Percentiles rank a stretch among this genome's conserved stretches.
Conservation (phyloP, 345 rosid genomes). For the Adansonia digitata region DNA sequence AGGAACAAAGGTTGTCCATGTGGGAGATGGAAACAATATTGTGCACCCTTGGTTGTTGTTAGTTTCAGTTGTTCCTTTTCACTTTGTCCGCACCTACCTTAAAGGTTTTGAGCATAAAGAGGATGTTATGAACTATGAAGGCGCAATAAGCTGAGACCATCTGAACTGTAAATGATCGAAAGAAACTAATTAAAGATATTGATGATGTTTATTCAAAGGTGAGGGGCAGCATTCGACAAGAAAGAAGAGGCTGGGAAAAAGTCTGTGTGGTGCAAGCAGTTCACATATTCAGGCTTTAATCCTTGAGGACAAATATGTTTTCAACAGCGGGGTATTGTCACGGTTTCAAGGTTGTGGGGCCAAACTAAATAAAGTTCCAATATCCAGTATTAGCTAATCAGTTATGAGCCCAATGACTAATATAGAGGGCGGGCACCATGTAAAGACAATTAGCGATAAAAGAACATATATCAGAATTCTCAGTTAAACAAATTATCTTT, state of each 20-base stretch:
- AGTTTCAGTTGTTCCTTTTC: constrained; percentile 92
- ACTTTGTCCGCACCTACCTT: constrained; percentile 88
- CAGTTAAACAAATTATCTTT: too few relatives aligned
- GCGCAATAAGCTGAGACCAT: constrained; percentile 68
- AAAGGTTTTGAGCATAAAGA: constrained; percentile 78
- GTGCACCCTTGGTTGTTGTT: constrained; percentile 91
- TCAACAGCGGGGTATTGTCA: too few relatives aligned
- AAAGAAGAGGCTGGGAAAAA: constrained; percentile 98
- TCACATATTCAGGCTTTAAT: too few relatives aligned
- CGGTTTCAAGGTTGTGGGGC: too few relatives aligned
- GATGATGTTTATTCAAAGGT: constrained; percentile 97
- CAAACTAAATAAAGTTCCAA: too few relatives aligned
- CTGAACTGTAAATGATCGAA: constrained; percentile 77
- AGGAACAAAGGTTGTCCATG: constrained; percentile 94
- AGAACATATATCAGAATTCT: too few relatives aligned
- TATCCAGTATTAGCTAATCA: too few relatives aligned
- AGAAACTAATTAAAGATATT: constrained; percentile 82
- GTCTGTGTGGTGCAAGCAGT: too few relatives aligned
- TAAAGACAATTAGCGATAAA: too few relatives aligned
- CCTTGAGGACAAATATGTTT: too few relatives aligned
- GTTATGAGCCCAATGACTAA: too few relatives aligned
- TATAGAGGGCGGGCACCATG: too few relatives aligned
- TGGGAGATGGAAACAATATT: constrained; percentile 93
- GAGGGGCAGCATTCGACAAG: constrained; percentile 99
- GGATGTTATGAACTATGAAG: constrained; percentile 68